Percentiles rank a stretch among this genome's conserved stretches.
Conservation (phyloP, 2,329 filamentous ascomycete genomes). For the Pseudogymnoascus destructans region DNA sequence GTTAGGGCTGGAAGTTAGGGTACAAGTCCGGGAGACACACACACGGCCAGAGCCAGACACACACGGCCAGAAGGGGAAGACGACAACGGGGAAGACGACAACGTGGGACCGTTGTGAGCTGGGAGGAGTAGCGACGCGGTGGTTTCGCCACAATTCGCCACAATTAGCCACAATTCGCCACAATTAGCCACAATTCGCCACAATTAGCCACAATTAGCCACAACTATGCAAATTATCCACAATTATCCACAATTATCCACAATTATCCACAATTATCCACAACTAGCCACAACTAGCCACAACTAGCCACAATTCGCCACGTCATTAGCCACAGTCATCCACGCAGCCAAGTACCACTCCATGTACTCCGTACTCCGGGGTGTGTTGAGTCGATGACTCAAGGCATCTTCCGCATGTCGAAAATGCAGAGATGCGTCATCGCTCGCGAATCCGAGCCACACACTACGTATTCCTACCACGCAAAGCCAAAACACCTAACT, state of each 20-base stretch:
- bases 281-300: background rate
- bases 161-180: background rate
- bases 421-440: background rate
- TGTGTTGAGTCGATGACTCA: too few relatives aligned
- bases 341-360: background rate
- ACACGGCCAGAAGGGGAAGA: too few relatives aligned
- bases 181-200: background rate
- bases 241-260: background rate
- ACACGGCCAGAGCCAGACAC: too few relatives aligned
- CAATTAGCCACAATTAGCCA: background rate
- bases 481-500: background rate
- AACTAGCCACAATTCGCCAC: background rate
- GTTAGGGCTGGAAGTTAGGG: conserved; percentile 5
- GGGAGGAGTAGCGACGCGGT: too few relatives aligned
- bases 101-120: conserved; percentile 1
- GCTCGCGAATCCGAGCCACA: background rate
- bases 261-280: background rate
- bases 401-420: too few relatives aligned
- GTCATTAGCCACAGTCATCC: background rate
- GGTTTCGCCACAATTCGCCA: background rate
- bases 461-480: background rate
- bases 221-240: background rate
- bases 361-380: too few relatives aligned
- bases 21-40: background rate
- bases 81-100: conserved; percentile 7